Evolutionary conservation across 768 basidiomycete genomes (phyloP).

Genomic region (Mycena floridula): DNA sequence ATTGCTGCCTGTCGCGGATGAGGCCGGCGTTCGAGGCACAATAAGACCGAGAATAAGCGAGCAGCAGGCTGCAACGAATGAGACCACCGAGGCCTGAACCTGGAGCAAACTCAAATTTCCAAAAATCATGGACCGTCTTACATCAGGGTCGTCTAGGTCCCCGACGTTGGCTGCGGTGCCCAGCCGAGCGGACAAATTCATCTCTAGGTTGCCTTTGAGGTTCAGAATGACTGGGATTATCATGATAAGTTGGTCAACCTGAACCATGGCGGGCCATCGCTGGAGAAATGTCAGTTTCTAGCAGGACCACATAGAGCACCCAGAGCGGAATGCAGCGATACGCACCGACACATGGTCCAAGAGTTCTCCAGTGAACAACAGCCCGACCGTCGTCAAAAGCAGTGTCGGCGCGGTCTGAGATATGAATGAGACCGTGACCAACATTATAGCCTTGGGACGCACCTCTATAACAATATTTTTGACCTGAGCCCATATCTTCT

Average conservation of each 20-base stretch:
- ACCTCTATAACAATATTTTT: constrained; percentile 70
- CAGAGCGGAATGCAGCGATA: constrained; percentile 4
- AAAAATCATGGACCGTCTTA: constrained; percentile 58
- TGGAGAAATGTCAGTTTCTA: no score
- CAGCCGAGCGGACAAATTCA: constrained; percentile 96
- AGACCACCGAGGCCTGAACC: constrained; percentile 88
- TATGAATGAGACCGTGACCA: neutral
- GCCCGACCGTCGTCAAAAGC: constrained; percentile 73
- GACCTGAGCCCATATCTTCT: constrained; percentile 57
- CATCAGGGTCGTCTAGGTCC: constrained; percentile 68
- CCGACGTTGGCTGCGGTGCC: constrained; percentile 94
- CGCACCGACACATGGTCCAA: constrained; percentile 80
- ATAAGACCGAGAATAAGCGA: constrained; percentile 67
- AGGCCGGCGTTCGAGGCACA: constrained; percentile 33
- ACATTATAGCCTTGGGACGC: neutral
- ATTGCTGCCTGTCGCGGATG: constrained; percentile 6
- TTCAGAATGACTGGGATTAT: constrained; percentile 93
- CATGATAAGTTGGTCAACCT: constrained; percentile 93
- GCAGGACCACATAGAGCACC: neutral
- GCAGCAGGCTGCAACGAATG: constrained; percentile 77
- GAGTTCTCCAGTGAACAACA: constrained; percentile 88
- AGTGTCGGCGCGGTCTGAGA: constrained; percentile 81
- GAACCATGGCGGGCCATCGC: constrained; percentile 85
- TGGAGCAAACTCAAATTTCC: constrained; percentile 87
- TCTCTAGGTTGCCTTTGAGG: constrained; percentile 97